Percentiles rank a stretch among this genome's conserved stretches.
Evolutionary conservation across 306 rosid genomes (phyloP).

Genomic region (Morella rubra): DNA sequence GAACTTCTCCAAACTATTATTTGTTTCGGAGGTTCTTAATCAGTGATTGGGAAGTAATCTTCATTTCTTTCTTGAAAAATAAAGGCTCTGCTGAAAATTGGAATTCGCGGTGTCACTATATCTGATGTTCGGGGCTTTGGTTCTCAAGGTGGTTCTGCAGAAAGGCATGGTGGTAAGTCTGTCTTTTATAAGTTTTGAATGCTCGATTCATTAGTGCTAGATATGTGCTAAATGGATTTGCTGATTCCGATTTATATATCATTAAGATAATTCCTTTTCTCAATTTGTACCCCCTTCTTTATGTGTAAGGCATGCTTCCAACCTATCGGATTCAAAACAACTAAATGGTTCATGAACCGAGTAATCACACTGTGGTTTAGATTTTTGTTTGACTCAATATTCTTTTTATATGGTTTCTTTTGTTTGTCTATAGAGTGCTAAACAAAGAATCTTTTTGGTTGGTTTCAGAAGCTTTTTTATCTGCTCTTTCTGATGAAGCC

Average conservation of each 20-base stretch:
- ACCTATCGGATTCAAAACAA: background rate
- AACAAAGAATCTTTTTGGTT: background rate
- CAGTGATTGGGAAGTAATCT: slow-evolving; percentile 18
- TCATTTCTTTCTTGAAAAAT: slow-evolving; percentile 12
- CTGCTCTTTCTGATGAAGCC: background rate
- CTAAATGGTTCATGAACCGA: background rate
- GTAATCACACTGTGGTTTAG: background rate
- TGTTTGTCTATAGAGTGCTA: background rate
- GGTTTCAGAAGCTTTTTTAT: slow-evolving; percentile 1
- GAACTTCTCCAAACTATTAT: background rate
- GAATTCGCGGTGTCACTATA: slow-evolving; percentile 88
- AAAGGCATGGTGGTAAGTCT: slow-evolving; percentile 90
- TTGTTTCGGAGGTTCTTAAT: slow-evolving; percentile 1
- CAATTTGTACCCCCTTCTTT: background rate
- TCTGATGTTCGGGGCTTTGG: slow-evolving; percentile 94
- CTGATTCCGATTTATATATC: background rate
- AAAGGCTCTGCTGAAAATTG: slow-evolving; percentile 81
- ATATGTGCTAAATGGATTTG: background rate
- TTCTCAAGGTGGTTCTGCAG: slow-evolving; percentile 90
- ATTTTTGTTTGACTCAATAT: background rate
- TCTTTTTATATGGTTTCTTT: slow-evolving; percentile 5
- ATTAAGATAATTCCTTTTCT: background rate
- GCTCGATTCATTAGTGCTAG: background rate
- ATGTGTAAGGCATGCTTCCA: background rate
- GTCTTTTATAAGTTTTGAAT: slow-evolving; percentile 2